Evolutionary conservation across 2,329 filamentous ascomycete genomes (phyloP), one percentile per base, ranked within the genome.

Genomic region (Davidsoniella neocaledoniae): DNA sequence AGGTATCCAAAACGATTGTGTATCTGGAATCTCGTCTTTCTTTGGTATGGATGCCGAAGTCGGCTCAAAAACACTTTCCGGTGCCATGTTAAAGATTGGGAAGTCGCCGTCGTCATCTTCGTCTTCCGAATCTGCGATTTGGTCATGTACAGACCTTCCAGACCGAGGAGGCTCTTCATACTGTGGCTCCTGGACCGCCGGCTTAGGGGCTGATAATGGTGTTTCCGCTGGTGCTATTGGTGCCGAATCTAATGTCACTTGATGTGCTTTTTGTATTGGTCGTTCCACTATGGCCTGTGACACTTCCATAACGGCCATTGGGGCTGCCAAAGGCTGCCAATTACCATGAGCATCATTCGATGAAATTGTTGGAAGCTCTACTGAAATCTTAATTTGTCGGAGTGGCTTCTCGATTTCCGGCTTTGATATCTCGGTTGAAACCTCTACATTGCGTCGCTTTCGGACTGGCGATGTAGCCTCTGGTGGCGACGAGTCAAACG

Each of bases 1-100:
- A 9, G 5, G 10, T 19, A 36, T 21, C 3, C 41, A 51, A 36
- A 51, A 46, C 16, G 44, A 42, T 64, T 55, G 59, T 64, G 36
- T 45, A 54, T 47, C 42, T 58, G 58, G 21, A 45, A 46, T 25
- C 51, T 51, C 21, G 53, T 52, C 33, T 21, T 8, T 33, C 19
- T 19, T 16, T 12, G 21, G n/a, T 17, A 29, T 12, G 26, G 26
- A 6, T 4, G 26, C 26, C 10, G 5, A 9, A 12, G 36, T 47
- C 4, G 16, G 16, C 41, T 36, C 3, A 6, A 2, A 10, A 29
- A 29, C 26, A 9, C 2, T 10, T 9, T 29, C 25, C 4, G 12
- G 14, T 36, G 23, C 19, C 9, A 33, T 21, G 12, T 23, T 23
- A 25, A 44, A 29, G 14, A n/a, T 2, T 21, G 41, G 33, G 26